phyloP scores from a whole-genome alignment of 768 basidiomycete species.

The Galerina marginata region DNA sequence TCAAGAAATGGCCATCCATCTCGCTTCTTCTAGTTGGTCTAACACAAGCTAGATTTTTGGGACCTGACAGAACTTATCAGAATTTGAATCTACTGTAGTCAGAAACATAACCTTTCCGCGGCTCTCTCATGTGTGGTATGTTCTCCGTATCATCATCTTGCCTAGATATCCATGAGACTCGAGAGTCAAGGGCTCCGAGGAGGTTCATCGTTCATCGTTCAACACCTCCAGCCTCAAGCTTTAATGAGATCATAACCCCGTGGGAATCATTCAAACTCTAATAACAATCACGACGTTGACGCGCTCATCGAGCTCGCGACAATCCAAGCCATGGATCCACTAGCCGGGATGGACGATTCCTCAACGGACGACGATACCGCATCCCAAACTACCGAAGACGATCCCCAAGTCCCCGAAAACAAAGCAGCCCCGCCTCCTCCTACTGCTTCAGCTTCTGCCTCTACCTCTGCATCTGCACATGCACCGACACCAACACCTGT shows the following conservation, averaged over 20 bases:
- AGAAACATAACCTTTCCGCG: too few species aligned
- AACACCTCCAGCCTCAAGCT: too few species aligned
- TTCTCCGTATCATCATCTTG: not conserved
- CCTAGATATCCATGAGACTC: too few species aligned
- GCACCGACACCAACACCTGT: constrained; percentile 35
- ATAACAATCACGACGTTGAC: not conserved
- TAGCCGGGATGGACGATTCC: constrained; percentile 55
- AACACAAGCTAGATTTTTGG: too few species aligned
- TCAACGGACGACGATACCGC: constrained; percentile 67
- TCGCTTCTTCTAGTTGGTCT: too few species aligned
- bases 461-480: constrained; percentile 34
- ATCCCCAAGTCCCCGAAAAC: constrained; percentile 75
- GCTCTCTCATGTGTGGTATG: not conserved
- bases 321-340: constrained; percentile 42
- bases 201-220: too few species aligned
- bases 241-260: not conserved
- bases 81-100: too few species aligned
- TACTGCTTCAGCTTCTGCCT: too few species aligned
- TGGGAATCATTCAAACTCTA: not conserved
- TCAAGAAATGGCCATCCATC: too few species aligned
- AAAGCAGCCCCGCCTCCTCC: too few species aligned
- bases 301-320: too few species aligned
- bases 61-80: too few species aligned
- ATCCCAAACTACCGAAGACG: constrained; percentile 87
- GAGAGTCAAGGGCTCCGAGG: not conserved